Base-by-base conservation (phyloP, 192 early-diverging fungal genomes). In the Gaertneriomyces semiglobifer region DNA sequence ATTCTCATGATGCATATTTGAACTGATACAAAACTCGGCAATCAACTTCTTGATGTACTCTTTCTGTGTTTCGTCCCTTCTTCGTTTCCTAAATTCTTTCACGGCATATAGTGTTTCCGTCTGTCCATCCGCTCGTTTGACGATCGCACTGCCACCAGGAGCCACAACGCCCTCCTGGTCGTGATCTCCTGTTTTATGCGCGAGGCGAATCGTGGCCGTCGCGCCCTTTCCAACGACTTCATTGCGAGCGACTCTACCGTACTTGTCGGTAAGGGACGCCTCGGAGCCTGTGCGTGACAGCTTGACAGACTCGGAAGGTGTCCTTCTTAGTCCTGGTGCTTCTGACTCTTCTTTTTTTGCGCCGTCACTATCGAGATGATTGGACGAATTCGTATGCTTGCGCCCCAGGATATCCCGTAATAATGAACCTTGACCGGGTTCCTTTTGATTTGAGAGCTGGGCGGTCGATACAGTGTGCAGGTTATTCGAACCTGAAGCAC, bases 41-140 rank as follows among this genome's bases (percentile, higher is more conserved):
- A 90, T 90, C 66, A 98, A 77, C 80, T 96, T 98, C 75, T 98
- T 98, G 76, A 95, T 80, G 76, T 96, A 98, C 41, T 94, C 92
- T 77, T 90, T 88, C 79, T 97, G 74, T 4, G 88, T 84, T 77
- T 98, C 94, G 60, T 88, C 87, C 59, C 89, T 90, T 52, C 84
- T 79, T 46, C 90, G 87, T 69, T 93, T 91, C 59, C 93, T 83
- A 82, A 98, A 98, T 66, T 97, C 91, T 18, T 98, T 98, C 73
- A 96, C 88, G 14, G 94, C 92, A 74, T 84, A 94, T 7, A 94
- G 77, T 19, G 20, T 61, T 48, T 75, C 77, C 6, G 53, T 55
- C 12, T 72, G 75, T 33, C 40, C 66, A 60, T 50, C 72, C 71
- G 44, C 75, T 72, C 8, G 73, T 73, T 73, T 78, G 8, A 65